These are phyloP conservation scores for Ramaria sp. DNA, from an alignment of 768 basidiomycete genomes.

Conservation along the genomic window DNA sequence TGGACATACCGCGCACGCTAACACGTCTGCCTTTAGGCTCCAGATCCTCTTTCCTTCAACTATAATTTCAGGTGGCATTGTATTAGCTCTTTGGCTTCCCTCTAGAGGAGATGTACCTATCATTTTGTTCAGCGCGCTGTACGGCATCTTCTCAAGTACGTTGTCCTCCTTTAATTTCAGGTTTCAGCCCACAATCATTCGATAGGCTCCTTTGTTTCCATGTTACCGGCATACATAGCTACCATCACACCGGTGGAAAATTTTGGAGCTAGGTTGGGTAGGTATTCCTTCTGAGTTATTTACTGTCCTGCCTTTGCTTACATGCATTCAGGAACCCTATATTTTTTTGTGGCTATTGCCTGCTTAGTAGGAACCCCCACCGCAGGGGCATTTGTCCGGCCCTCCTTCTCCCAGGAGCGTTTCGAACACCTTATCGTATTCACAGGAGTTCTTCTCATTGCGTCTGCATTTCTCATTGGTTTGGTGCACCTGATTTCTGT, in stretches of 20 bases:
- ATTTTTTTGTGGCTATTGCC: conserved; percentile 20
- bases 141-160: conserved; percentile 22
- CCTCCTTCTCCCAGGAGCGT: conserved; percentile 13
- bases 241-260: conserved; percentile 20
- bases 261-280: conserved; percentile 23
- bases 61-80: conserved; percentile 16
- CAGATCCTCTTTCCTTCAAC: conserved; percentile 20
- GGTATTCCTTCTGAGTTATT: conserved; percentile 2
- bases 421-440: conserved; percentile 22
- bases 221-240: conserved; percentile 21
- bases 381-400: conserved; percentile 21
- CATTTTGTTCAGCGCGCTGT: conserved; percentile 20
- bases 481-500: not conserved
- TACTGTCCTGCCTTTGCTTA: not conserved
- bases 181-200: not conserved
- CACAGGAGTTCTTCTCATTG: conserved; percentile 18
- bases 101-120: conserved; percentile 16
- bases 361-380: conserved; percentile 23
- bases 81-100: conserved; percentile 21
- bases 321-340: conserved; percentile 18
- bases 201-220: conserved; percentile 20
- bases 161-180: not conserved
- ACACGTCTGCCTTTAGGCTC: conserved; percentile 14
- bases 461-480: conserved; percentile 4
- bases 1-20: not conserved